Conservation (phyloP, 495 filamentous ascomycete genomes). For the Penicillium flavigenum region DNA sequence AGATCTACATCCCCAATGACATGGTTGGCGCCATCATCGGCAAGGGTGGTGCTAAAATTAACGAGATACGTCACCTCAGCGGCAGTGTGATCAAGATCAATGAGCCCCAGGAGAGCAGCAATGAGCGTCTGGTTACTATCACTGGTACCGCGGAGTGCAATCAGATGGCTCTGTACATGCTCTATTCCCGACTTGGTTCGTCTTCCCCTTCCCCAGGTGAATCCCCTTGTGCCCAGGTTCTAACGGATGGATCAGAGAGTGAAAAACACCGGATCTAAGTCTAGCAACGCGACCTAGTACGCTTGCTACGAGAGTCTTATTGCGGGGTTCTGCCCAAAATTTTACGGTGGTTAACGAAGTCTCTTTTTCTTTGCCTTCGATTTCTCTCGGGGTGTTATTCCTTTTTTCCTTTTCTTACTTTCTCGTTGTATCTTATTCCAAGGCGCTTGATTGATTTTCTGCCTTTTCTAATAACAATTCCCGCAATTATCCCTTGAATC, state of each 20-base stretch:
- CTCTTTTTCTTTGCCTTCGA: constrained; percentile 21
- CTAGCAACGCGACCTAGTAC: constrained; percentile 11
- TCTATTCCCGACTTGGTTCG: constrained; percentile 95
- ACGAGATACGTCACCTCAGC: constrained; percentile 93
- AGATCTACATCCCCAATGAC: constrained; percentile 98
- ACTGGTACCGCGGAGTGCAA: constrained; percentile 98
- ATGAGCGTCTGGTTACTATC: constrained; percentile 94
- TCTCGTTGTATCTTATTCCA: constrained; percentile 47
- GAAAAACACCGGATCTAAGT: constrained; percentile 73
- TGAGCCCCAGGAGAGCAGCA: constrained; percentile 97
- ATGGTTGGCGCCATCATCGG: constrained; percentile 99
- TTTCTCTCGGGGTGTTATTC: constrained; percentile 22
- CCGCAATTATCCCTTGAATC: constrained; percentile 18
- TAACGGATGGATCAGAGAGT: constrained; percentile 58
- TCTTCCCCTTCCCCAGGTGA: constrained; percentile 22
- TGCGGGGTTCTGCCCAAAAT: constrained; percentile 27
- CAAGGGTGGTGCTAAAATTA: constrained; percentile 98
- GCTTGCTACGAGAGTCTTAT: constrained; percentile 16
- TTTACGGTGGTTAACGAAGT: constrained; percentile 38
- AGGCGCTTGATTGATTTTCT: constrained; percentile 29
- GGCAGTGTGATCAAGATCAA: constrained; percentile 99
- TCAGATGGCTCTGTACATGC: constrained; percentile 98
- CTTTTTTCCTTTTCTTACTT: constrained; percentile 27
- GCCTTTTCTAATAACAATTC: constrained; percentile 29
- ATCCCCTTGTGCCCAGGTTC: neutral